Percentiles rank a stretch among this genome's conserved stretches.
These are phyloP conservation scores for Populus trichocarpa DNA, from an alignment of 441 rosid species.

Conservation along the genomic window DNA sequence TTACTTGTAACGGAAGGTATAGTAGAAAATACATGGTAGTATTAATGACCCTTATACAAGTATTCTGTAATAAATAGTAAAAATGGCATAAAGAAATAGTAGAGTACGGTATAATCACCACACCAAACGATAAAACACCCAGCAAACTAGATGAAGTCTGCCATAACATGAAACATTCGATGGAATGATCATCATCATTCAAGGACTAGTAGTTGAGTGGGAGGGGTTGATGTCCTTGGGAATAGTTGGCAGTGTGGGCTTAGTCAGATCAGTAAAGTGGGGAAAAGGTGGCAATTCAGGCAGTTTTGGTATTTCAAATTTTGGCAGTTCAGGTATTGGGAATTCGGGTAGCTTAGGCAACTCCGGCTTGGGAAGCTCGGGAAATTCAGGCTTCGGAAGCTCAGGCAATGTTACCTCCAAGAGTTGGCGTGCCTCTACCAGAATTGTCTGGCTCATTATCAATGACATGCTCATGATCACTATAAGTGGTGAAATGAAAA, in stretches of 20 bases:
- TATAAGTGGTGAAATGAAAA: background rate
- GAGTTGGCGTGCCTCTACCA: background rate
- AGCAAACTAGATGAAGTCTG: background rate
- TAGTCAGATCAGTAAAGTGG: constrained; percentile 16
- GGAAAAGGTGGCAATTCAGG: constrained; percentile 18
- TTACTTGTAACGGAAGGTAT: background rate
- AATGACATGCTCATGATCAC: constrained; percentile 4
- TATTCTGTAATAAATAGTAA: background rate
- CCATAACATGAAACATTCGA: background rate
- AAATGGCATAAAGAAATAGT: background rate
- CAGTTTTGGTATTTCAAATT: constrained; percentile 15
- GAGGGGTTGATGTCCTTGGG: background rate
- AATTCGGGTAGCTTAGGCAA: background rate
- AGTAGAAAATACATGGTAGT: background rate
- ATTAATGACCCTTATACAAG: background rate
- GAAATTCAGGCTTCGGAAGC: background rate
- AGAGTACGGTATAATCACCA: background rate
- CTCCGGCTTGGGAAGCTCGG: constrained; percentile 6
- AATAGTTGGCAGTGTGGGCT: constrained; percentile 13
- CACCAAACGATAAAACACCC: background rate
- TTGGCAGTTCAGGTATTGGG: constrained; percentile 10
- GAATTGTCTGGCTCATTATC: background rate
- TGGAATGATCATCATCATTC: background rate
- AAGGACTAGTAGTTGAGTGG: background rate
- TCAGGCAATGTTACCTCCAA: background rate